A percentile compares a stretch with the other conserved stretches of the same genome.
phyloP scores from a whole-genome alignment of 768 basidiomycete genomes.

The Lactarius indigo region DNA sequence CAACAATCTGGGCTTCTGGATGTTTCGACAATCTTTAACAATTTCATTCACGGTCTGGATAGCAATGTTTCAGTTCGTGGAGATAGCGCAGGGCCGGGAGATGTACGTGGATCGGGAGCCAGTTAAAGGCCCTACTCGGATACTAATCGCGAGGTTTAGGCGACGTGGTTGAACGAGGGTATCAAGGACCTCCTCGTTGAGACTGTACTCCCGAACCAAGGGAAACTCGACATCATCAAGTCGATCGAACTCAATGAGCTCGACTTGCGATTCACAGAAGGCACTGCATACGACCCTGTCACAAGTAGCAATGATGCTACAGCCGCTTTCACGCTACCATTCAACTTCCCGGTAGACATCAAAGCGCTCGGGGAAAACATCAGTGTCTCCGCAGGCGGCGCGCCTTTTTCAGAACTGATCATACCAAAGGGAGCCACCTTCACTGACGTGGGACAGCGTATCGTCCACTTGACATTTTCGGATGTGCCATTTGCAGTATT shows the following conservation, averaged over 20 bases:
- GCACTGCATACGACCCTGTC: slow-evolving; percentile 53
- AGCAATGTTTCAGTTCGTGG: slow-evolving; percentile 59
- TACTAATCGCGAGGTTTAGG: slow-evolving; percentile 36
- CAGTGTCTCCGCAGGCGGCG: slow-evolving; percentile 47
- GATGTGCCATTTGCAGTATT: slow-evolving; percentile 59
- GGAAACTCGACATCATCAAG: slow-evolving; percentile 58
- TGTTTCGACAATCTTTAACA: slow-evolving; percentile 67
- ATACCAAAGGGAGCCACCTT: slow-evolving; percentile 53
- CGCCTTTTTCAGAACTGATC: slow-evolving; percentile 55
- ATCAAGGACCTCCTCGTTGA: slow-evolving; percentile 59
- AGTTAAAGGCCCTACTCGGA: neutral
- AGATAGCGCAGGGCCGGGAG: slow-evolving; percentile 51
- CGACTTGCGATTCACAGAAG: slow-evolving; percentile 53
- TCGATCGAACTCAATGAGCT: slow-evolving; percentile 59
- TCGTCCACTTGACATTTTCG: slow-evolving; percentile 58
- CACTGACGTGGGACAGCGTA: slow-evolving; percentile 60
- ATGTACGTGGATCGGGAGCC: slow-evolving; percentile 37
- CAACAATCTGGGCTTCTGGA: slow-evolving; percentile 48
- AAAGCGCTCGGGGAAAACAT: slow-evolving; percentile 57
- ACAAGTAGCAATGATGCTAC: slow-evolving; percentile 58
- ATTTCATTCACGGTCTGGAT: slow-evolving; percentile 64
- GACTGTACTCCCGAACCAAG: slow-evolving; percentile 60
- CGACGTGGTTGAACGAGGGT: slow-evolving; percentile 69
- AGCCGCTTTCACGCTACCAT: slow-evolving; percentile 64
- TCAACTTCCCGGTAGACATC: slow-evolving; percentile 68